Conservation (phyloP, 2,329 filamentous ascomycete genomes). For the Colletotrichum tamarilloi region DNA sequence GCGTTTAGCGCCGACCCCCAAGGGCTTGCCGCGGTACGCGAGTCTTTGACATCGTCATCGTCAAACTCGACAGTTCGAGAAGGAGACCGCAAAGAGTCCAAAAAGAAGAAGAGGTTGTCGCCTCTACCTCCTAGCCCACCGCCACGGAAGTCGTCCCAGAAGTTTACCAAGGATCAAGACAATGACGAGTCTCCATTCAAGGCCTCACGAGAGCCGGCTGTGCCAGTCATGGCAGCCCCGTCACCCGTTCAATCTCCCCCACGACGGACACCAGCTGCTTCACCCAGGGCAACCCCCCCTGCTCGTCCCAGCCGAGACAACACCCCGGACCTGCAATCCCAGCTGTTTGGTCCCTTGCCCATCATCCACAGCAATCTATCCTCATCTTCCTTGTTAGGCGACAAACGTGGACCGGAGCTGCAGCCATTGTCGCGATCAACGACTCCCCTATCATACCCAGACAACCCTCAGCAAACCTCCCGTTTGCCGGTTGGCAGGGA, state of each 20-base stretch:
- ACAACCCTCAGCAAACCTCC: constrained; percentile 41
- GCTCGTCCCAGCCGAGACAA: constrained; percentile 76
- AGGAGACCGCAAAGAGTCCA: constrained; percentile 54
- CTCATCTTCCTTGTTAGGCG: constrained; percentile 56
- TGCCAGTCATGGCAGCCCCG: constrained; percentile 39
- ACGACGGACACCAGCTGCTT: constrained; percentile 40
- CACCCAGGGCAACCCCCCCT: constrained; percentile 58
- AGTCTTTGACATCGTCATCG: constrained; percentile 78
- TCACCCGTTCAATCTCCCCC: constrained; percentile 38
- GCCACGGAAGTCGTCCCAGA: constrained; percentile 70
- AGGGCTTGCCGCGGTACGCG: constrained; percentile 73
- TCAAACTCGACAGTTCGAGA: constrained; percentile 75
- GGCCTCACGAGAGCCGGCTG: constrained; percentile 43
- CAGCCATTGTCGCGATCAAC: constrained; percentile 46
- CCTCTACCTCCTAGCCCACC: constrained; percentile 69
- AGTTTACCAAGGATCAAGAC: constrained; percentile 54
- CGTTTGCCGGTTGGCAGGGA: constrained; percentile 48
- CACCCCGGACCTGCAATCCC: constrained; percentile 69
- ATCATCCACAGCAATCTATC: constrained; percentile 73
- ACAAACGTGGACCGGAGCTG: constrained; percentile 58
- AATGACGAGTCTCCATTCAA: constrained; percentile 53
- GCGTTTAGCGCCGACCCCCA: constrained; percentile 60
- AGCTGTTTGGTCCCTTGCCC: constrained; percentile 61
- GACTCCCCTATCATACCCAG: constrained; percentile 46
- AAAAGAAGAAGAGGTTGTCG: constrained; percentile 57